Percentiles rank a stretch among this genome's conserved stretches.
phyloP scores from a whole-genome alignment of 805 yeast species.

The Myxozyma sirexii region DNA sequence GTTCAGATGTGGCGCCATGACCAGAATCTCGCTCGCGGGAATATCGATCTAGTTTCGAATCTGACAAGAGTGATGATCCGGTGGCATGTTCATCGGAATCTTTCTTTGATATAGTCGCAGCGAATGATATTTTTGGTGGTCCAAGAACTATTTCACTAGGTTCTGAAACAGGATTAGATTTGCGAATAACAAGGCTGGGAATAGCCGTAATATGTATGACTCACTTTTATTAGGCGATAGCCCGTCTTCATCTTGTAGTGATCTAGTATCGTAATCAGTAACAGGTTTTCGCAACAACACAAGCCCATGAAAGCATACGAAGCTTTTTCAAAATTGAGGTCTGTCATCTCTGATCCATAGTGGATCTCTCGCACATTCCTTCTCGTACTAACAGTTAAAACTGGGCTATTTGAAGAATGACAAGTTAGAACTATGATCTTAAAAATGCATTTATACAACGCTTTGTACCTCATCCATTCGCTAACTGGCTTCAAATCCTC shows the following conservation, averaged over 20 bases:
- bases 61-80: neutral
- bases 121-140: constrained; percentile 33
- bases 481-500: constrained; percentile 3
- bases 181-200: neutral
- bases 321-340: neutral
- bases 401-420: neutral
- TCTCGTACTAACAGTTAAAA: neutral
- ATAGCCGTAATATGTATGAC: neutral
- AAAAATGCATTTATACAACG: neutral
- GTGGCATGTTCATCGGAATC: neutral
- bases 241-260: neutral
- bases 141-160: constrained; percentile 23
- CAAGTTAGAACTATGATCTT: neutral
- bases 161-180: neutral
- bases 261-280: neutral
- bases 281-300: no score
- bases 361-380: neutral
- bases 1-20: neutral
- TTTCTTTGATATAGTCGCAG: constrained; percentile 1
- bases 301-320: no score
- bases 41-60: neutral
- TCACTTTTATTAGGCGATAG: neutral
- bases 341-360: neutral
- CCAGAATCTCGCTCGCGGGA: neutral
- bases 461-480: constrained; percentile 22